phyloP scores from a whole-genome alignment of 305 asterid species.

The Fraxinus floribunda region DNA sequence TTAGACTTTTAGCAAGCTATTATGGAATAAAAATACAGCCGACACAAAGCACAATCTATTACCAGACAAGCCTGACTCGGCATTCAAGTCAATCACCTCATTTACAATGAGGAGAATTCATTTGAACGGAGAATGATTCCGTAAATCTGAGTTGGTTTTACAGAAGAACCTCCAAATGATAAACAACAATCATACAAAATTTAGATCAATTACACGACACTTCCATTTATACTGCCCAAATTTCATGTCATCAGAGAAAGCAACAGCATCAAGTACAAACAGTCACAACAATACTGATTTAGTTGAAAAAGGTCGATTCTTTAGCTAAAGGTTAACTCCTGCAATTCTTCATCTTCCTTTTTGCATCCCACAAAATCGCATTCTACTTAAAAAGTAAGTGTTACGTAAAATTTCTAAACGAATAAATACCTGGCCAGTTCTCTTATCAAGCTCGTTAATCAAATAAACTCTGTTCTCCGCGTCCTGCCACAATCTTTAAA shows the following conservation, averaged over 20 bases:
- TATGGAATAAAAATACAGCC: not conserved
- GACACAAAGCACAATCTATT: not conserved
- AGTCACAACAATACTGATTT: not conserved
- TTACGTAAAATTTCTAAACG: not conserved
- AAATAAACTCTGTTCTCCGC: constrained; percentile 59
- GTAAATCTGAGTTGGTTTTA: not conserved
- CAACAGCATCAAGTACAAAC: not conserved
- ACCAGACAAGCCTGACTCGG: not conserved
- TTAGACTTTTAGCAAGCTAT: not conserved
- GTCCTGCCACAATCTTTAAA: constrained; percentile 75
- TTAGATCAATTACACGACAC: not conserved
- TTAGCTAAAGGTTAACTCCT: not conserved
- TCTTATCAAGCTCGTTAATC: constrained; percentile 56
- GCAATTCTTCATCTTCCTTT: not conserved
- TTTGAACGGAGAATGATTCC: not conserved
- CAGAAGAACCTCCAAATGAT: not conserved
- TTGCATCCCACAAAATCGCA: not conserved
- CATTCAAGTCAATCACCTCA: not conserved
- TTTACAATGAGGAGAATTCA: not conserved
- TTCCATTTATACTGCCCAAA: not conserved
- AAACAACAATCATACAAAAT: not conserved
- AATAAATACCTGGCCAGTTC: constrained; percentile 63
- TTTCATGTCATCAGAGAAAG: not conserved
- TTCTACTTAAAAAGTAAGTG: not conserved
- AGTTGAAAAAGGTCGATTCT: not conserved